Base-by-base conservation (phyloP, 768 basidiomycete genomes). In the Mycena metata region DNA sequence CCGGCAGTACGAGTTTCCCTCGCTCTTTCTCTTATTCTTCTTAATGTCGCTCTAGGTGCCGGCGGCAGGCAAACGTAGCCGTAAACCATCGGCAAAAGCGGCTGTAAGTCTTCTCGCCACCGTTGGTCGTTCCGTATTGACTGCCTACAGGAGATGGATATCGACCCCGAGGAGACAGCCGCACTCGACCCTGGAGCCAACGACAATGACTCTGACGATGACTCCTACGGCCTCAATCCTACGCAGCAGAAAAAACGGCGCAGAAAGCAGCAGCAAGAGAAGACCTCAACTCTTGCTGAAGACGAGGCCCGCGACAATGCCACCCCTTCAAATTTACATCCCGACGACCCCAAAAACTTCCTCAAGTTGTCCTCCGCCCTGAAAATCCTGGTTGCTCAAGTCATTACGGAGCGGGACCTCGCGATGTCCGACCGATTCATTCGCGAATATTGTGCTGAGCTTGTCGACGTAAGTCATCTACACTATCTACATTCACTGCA, bases 321-420 rank as follows among this genome's bases (percentile, higher is more conserved):
- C 7, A 26, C 39, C 7, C 36, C 47, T 8, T 15, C 50, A 4
- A 49, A 63, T 24, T 59, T 73, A 1, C 68, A 72, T 26, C 69
- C 71, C 0, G 60, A 69, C n/a, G 72, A 76, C 54, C 66, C 72
- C 3, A 24, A 11, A 13, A 70, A 76, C 52, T 75, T 78, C 42
- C 55, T 74, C 4, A 77, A 75, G 56, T 62, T 78, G 1, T 75
- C 42, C 3, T 35, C 43, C 1, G 70, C 73, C 1, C 33, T 78
- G 3, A 52, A 51, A 8, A 61, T 76, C 1, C 62, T 76, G 8
- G 47, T 72, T n/a, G n/a, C n/a, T n/a, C 50, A 52, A n/a, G 35
- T 35, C 35, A 33, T 55, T 21, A 36, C 52, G 6, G 52, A 55
- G 10, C 1, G n/a, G 15, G n/a, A 55, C 5, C 35, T 55, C n/a